phyloP scores from a whole-genome alignment of 768 basidiomycete species.

The Mrakia frigida region DNA sequence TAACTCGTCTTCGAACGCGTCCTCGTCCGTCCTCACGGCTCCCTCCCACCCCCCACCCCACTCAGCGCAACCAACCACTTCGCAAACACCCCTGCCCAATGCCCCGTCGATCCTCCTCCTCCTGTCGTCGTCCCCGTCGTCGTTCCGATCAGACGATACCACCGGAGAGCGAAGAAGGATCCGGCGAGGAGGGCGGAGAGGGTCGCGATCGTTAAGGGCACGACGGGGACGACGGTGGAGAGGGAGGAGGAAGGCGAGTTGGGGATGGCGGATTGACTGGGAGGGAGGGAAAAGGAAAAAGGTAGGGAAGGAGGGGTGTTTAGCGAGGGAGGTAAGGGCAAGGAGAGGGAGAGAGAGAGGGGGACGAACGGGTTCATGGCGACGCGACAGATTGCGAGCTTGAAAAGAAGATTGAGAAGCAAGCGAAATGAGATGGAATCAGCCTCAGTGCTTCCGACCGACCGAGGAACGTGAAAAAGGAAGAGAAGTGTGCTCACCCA shows the following conservation, averaged over 20 bases:
- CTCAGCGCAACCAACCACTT: neutral
- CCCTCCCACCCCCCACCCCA: neutral
- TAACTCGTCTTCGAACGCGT: neutral
- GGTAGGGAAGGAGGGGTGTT: neutral
- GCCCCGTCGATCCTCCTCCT: neutral
- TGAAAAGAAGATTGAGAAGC: neutral
- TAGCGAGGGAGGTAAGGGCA: too few species aligned
- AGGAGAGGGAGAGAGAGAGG: neutral
- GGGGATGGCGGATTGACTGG: slow-evolving; percentile 24
- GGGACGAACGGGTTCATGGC: slow-evolving; percentile 30
- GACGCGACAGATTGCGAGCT: slow-evolving; percentile 29
- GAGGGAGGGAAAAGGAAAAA: neutral
- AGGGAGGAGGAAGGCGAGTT: slow-evolving; percentile 13
- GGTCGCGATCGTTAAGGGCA: neutral
- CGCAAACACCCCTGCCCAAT: neutral
- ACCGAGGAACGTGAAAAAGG: neutral
- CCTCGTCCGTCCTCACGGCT: neutral
- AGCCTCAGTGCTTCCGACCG: too few species aligned
- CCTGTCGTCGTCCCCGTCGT: too few species aligned
- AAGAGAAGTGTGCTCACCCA: neutral
- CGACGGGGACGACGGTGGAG: neutral
- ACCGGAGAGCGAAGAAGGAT: slow-evolving; percentile 5
- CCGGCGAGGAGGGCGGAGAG: slow-evolving; percentile 12
- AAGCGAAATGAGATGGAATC: neutral
- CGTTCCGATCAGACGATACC: slow-evolving; percentile 3